Evolutionary conservation across 2,329 filamentous ascomycete species (phyloP).

Genomic region (Chaetomiaceae sp.): DNA sequence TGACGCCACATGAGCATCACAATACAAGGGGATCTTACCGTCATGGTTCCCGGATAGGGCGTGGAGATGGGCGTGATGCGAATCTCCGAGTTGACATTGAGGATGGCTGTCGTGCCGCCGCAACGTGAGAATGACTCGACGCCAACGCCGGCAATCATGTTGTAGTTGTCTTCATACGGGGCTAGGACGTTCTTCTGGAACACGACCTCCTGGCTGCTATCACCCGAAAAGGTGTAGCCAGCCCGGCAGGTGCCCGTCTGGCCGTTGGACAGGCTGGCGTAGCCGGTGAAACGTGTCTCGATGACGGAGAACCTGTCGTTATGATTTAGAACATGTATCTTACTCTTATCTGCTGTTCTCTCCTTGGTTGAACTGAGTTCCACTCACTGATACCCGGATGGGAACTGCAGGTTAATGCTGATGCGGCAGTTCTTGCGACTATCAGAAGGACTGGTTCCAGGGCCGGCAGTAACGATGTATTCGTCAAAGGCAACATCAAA

Average conservation of each 20-base stretch:
- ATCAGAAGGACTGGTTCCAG: constrained; percentile 25
- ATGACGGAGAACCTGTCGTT: constrained; percentile 28
- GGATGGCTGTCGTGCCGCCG: constrained; percentile 25
- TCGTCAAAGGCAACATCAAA: constrained; percentile 31
- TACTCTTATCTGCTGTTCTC: too few species aligned
- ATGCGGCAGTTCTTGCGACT: constrained; percentile 29
- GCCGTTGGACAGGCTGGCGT: constrained; percentile 25
- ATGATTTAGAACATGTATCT: too few species aligned
- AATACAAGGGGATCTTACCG: constrained; percentile 22
- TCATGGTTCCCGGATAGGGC: constrained; percentile 26
- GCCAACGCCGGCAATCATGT: constrained; percentile 27
- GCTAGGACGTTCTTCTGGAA: constrained; percentile 28
- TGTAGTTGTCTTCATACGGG: constrained; percentile 29
- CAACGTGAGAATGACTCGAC: constrained; percentile 25
- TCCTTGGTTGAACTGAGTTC: too few species aligned
- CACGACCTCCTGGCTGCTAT: constrained; percentile 26
- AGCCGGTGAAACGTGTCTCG: constrained; percentile 28
- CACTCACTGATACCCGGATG: constrained; percentile 25
- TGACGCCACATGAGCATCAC: constrained; percentile 16
- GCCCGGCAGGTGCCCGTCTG: constrained; percentile 28
- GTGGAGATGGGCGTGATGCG: constrained; percentile 27
- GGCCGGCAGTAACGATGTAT: constrained; percentile 28
- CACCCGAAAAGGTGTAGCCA: constrained; percentile 28
- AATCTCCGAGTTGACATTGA: constrained; percentile 30
- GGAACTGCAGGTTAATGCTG: constrained; percentile 27